phyloP scores from a whole-genome alignment of 1,284 basidiomycete genomes.

The Pseudozyma tsukubaensis region DNA sequence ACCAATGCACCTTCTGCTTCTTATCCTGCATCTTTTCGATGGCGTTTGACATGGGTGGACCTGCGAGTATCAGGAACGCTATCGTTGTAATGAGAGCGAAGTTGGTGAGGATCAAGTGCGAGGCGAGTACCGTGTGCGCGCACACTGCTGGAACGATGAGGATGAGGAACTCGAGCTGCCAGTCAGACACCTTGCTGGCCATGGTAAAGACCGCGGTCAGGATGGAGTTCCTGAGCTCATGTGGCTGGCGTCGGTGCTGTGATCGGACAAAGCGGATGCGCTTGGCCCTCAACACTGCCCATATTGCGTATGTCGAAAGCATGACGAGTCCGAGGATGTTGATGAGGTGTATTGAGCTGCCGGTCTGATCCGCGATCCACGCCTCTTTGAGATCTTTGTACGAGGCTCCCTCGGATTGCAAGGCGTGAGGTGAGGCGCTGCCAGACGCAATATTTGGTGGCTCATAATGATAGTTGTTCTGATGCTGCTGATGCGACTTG shows the following conservation, averaged over 20 bases:
- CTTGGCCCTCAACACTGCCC: conserved; percentile 21
- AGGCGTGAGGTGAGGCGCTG: no score
- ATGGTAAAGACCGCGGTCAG: background rate
- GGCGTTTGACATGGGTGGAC: conserved; percentile 3
- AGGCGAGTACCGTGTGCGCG: conserved; percentile 80
- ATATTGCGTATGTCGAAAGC: conserved; percentile 74
- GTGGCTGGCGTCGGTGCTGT: background rate
- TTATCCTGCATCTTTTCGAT: background rate
- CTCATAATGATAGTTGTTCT: background rate
- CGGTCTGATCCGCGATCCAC: conserved; percentile 83
- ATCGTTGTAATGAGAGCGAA: conserved; percentile 69
- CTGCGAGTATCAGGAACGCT: background rate
- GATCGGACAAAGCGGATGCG: conserved; percentile 23
- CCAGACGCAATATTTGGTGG: conserved; percentile 1
- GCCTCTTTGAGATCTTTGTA: conserved; percentile 89
- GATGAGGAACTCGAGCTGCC: conserved; percentile 74
- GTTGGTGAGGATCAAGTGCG: conserved; percentile 74
- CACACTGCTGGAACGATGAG: conserved; percentile 82
- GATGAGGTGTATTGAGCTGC: conserved; percentile 80
- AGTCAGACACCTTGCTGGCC: conserved; percentile 17
- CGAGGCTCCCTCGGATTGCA: background rate
- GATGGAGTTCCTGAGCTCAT: background rate
- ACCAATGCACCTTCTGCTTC: conserved; percentile 47
- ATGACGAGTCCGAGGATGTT: conserved; percentile 80
- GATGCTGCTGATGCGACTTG: conserved; percentile 9